Percentiles rank a stretch among this genome's conserved stretches.
Evolutionary conservation across 176 grass and related monocot species (phyloP).

Genomic region (Aegilops bicornis): DNA sequence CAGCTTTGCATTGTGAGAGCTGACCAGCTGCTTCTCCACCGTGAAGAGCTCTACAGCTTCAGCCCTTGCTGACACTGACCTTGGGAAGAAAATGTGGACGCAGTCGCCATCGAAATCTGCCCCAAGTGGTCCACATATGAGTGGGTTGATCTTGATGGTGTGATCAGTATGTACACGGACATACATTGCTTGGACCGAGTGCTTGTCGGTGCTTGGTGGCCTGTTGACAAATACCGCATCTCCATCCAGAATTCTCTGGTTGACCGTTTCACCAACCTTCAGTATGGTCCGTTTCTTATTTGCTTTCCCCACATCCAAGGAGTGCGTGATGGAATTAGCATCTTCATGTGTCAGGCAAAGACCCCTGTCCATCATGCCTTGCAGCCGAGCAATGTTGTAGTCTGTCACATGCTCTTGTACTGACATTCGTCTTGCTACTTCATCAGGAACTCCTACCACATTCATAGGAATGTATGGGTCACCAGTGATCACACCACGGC

Average conservation of each 20-base stretch:
- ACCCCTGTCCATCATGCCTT: constrained; percentile 41
- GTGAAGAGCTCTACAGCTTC: constrained; percentile 61
- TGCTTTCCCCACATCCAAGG: constrained; percentile 31
- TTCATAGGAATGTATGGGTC: constrained; percentile 65
- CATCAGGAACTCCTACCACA: constrained; percentile 54
- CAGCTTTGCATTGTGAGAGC: constrained; percentile 58
- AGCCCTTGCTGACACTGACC: constrained; percentile 56
- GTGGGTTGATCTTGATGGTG: constrained; percentile 67
- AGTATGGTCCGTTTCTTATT: constrained; percentile 41
- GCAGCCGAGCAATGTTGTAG: constrained; percentile 48
- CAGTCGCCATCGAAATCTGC: constrained; percentile 80
- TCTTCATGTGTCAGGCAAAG: constrained; percentile 58
- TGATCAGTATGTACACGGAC: constrained; percentile 53
- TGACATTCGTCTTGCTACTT: constrained; percentile 57
- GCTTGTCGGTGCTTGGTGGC: constrained; percentile 66
- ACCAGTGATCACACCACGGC: constrained; percentile 58
- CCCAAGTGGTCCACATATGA: constrained; percentile 64
- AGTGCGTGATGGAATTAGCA: constrained; percentile 36
- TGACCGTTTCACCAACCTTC: constrained; percentile 55
- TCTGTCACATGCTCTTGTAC: constrained; percentile 51
- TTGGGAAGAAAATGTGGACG: constrained; percentile 68
- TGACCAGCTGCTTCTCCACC: constrained; percentile 59
- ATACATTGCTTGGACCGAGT: constrained; percentile 55
- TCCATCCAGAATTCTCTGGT: constrained; percentile 52
- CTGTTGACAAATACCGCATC: constrained; percentile 66